phyloP scores from a whole-genome alignment of 495 filamentous ascomycete species.

The Trichodelitschia bisporula region DNA sequence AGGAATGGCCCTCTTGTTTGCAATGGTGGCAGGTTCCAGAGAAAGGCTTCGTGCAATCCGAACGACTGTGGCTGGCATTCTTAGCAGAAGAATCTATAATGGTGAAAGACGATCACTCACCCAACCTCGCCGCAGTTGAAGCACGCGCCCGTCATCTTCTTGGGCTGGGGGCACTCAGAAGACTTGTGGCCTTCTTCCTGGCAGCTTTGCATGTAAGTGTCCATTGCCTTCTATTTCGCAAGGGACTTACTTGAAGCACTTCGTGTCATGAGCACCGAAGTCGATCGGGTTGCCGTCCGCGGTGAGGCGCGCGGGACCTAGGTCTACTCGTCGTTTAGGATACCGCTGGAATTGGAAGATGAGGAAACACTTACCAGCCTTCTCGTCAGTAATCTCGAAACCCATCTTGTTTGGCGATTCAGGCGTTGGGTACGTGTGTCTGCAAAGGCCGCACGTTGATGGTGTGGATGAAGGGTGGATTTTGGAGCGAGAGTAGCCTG shows the following conservation, averaged over 20 bases:
- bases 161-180: constrained; percentile 29
- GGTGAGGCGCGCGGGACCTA: too few species aligned
- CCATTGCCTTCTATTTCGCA: neutral
- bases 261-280: too few species aligned
- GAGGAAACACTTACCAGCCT: too few species aligned
- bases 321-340: too few species aligned
- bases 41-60: constrained; percentile 13
- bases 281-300: too few species aligned
- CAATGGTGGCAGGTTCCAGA: constrained; percentile 52
- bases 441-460: too few species aligned
- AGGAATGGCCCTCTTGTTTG: constrained; percentile 43
- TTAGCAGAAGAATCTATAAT: neutral
- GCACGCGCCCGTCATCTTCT: constrained; percentile 28
- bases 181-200: constrained; percentile 34
- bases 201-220: constrained; percentile 24
- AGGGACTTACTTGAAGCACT: constrained; percentile 15
- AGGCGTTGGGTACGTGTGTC: too few species aligned
- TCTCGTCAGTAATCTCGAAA: too few species aligned
- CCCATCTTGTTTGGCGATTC: too few species aligned
- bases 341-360: too few species aligned
- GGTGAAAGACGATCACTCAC: constrained; percentile 18
- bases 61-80: constrained; percentile 1
- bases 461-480: too few species aligned
- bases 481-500: too few species aligned
- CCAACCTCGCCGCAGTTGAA: constrained; percentile 60